Evolutionary conservation across 2,329 filamentous ascomycete species (phyloP).

Genomic region (Monosporascus sp.): DNA sequence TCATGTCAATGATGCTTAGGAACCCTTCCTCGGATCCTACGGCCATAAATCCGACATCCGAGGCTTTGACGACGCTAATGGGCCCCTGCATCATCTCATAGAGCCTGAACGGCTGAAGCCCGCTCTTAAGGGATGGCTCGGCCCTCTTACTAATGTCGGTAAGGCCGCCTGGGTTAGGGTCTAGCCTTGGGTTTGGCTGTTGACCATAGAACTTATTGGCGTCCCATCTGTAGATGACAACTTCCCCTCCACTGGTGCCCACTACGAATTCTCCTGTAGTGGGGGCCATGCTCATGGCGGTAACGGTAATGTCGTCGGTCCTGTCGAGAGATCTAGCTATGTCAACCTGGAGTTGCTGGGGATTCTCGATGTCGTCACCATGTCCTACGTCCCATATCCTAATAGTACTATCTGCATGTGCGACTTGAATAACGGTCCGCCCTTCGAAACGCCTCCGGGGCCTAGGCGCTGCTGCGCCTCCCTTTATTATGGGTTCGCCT

Average conservation of each 20-base stretch:
- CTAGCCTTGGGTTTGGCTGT: slow-evolving; percentile 47
- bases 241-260: slow-evolving; percentile 76
- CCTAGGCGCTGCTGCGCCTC: slow-evolving; percentile 67
- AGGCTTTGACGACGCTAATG: slow-evolving; percentile 73
- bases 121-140: slow-evolving; percentile 70
- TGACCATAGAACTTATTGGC: slow-evolving; percentile 67
- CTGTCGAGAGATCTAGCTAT: slow-evolving; percentile 75
- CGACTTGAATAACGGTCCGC: slow-evolving; percentile 77
- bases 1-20: slow-evolving; percentile 77
- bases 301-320: slow-evolving; percentile 71
- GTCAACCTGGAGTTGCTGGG: slow-evolving; percentile 75
- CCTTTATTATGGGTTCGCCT: slow-evolving; percentile 71
- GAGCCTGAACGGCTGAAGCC: slow-evolving; percentile 71
- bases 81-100: slow-evolving; percentile 80
- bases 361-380: slow-evolving; percentile 89
- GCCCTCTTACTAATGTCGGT: slow-evolving; percentile 68
- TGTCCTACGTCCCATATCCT: slow-evolving; percentile 90
- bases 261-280: slow-evolving; percentile 78
- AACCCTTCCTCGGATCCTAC: slow-evolving; percentile 79
- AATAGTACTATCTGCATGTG: slow-evolving; percentile 88
- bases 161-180: slow-evolving; percentile 61
- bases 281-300: slow-evolving; percentile 74
- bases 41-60: slow-evolving; percentile 89
- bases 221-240: slow-evolving; percentile 85
- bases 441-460: slow-evolving; percentile 73